Evolutionary conservation across 768 basidiomycete genomes (phyloP).

Genomic region (Terana coerulea): DNA sequence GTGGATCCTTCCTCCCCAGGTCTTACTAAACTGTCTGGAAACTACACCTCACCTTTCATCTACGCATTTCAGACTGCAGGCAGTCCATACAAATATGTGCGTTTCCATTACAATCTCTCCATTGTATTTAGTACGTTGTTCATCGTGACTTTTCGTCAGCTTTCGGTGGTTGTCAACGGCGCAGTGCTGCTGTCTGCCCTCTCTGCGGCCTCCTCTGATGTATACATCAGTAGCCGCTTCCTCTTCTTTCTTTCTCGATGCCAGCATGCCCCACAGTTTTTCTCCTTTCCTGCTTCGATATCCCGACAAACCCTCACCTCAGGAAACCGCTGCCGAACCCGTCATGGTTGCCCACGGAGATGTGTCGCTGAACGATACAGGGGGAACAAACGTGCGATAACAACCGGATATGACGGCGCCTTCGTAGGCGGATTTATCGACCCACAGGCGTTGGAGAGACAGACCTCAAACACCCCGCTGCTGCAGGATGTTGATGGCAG

Average conservation of each 20-base stretch:
- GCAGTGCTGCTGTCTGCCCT: constrained; percentile 49
- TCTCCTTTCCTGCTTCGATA: constrained; percentile 18
- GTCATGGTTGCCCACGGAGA: no score
- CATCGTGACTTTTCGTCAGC: no score
- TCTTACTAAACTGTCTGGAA: constrained; percentile 26
- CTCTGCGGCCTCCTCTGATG: constrained; percentile 51
- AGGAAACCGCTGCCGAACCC: no score
- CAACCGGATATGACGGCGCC: no score
- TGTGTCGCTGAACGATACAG: no score
- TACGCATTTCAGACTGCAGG: constrained; percentile 41
- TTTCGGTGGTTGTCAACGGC: constrained; percentile 38
- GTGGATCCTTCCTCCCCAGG: constrained; percentile 32
- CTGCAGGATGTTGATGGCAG: no score
- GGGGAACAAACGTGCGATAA: no score
- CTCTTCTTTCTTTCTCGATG: constrained; percentile 52
- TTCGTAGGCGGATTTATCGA: no score
- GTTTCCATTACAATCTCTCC: background rate
- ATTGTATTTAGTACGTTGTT: no score
- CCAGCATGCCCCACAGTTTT: constrained; percentile 30
- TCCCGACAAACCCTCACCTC: no score
- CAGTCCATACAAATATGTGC: constrained; percentile 36
- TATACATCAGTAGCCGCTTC: constrained; percentile 45
- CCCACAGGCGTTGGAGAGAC: no score
- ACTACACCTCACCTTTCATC: constrained; percentile 41
- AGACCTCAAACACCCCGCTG: no score